These are phyloP conservation scores for Salix purpurea DNA, from an alignment of 345 rosid genomes.

Conservation along the genomic window DNA sequence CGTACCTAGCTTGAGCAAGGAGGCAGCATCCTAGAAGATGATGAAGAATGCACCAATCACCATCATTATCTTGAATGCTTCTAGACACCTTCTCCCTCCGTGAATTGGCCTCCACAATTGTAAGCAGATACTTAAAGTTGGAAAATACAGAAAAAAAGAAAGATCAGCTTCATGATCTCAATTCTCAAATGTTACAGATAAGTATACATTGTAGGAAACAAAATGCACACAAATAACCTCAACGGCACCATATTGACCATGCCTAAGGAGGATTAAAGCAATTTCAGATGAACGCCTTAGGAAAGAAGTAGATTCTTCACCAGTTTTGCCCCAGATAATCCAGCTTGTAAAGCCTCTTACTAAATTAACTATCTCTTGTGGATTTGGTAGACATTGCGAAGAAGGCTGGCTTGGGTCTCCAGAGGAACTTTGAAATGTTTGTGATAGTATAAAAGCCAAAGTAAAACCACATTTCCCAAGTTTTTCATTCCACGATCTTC, in stretches of 20 bases:
- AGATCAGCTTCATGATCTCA: constrained; percentile 23
- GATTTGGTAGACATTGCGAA: constrained; percentile 47
- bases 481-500: constrained; percentile 70
- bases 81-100: constrained; percentile 61
- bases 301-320: constrained; percentile 61
- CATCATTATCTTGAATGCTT: constrained; percentile 61
- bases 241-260: constrained; percentile 81
- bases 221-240: constrained; percentile 47
- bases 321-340: constrained; percentile 70
- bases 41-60: constrained; percentile 84
- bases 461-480: constrained; percentile 81
- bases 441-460: constrained; percentile 60
- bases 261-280: constrained; percentile 63
- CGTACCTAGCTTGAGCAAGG: constrained; percentile 72
- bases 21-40: constrained; percentile 91
- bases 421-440: constrained; percentile 36
- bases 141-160: not conserved
- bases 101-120: constrained; percentile 61
- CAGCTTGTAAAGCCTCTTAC: constrained; percentile 65
- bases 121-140: constrained; percentile 50
- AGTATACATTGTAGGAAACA: not conserved
- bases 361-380: constrained; percentile 47
- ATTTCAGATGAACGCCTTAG: constrained; percentile 68
- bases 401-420: constrained; percentile 29
- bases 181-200: not conserved